Conservation (phyloP, 805 yeast genomes). For the Candida taoyuanica region DNA sequence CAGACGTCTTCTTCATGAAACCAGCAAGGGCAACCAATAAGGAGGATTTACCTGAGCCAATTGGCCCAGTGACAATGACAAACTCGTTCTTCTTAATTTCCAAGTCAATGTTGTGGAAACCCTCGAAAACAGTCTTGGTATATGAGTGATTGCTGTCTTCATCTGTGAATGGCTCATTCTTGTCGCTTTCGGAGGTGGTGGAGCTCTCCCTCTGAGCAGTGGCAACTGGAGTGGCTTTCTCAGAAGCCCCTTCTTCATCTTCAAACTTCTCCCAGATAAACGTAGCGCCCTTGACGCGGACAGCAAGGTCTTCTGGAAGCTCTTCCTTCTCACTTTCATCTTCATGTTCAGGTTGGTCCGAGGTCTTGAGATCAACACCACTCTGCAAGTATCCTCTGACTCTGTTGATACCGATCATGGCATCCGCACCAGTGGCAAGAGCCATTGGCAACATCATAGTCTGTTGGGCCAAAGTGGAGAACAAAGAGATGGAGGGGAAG, state of each 20-base stretch:
- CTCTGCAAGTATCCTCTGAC: conserved; percentile 49
- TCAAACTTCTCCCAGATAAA: conserved; percentile 65
- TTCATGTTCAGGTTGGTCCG: too few species aligned
- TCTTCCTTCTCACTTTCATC: conserved; percentile 36
- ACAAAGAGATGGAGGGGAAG: conserved; percentile 67
- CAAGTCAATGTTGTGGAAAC: conserved; percentile 13
- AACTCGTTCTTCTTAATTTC: conserved; percentile 56
- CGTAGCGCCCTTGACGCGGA: conserved; percentile 46
- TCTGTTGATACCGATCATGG: conserved; percentile 55
- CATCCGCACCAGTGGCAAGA: conserved; percentile 64
- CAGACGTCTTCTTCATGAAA: conserved; percentile 49
- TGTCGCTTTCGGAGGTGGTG: conserved; percentile 4
- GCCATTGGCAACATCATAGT: conserved; percentile 70
- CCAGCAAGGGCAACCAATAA: conserved; percentile 64
- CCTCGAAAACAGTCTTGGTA: conserved; percentile 12
- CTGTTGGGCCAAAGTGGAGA: conserved; percentile 56
- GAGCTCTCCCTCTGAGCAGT: conserved; percentile 15
- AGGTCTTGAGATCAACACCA: conserved; percentile 36
- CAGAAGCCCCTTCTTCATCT: conserved; percentile 28
- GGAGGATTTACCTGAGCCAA: conserved; percentile 77
- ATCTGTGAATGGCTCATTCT: conserved; percentile 15
- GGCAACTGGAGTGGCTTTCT: neutral
- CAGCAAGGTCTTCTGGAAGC: conserved; percentile 33
- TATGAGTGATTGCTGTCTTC: conserved; percentile 11
- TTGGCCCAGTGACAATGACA: conserved; percentile 68